Evolutionary conservation across 768 basidiomycete genomes (phyloP), one percentile per base, ranked within the genome.

Genomic region (Candolleomyces aberdarensis): DNA sequence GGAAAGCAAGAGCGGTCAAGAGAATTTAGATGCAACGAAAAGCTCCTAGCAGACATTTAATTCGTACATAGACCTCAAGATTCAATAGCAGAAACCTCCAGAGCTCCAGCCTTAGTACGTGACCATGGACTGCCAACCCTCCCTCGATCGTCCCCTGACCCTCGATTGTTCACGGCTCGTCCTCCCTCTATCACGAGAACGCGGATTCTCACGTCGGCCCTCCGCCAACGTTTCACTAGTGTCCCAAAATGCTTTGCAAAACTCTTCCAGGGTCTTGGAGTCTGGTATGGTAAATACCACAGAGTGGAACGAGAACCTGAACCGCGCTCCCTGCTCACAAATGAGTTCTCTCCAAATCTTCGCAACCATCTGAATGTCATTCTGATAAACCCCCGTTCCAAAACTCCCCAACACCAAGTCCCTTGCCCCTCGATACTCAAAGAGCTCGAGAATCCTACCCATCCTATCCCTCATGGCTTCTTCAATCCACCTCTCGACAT

Each of bases 341-440:
- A 91, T 69, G 29, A 90, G 71, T 57, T 88, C 83, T 40, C 76
- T 80, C 89, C 89, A 91, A 31, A 87, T 78, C 53, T 70, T 74
- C 3, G 85, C 89, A 10, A 91, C 80, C 47, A 78, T 75, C 52
- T 73, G 66, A 6, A 89, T 81, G 29, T 77, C 74, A 68, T 91
- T 91, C 58, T 72, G 74, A 71, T 89, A 91, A 4, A 86, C 89
- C 0, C 89, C 89, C 1, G 89, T 90, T n/a, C 89, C 89, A 71
- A 88, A 91, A 66, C 84, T 85, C 36, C 90, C 89, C 20, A 91
- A 70, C 0, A 91, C 86, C 44, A 91, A 59, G 63, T 84, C 78
- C 64, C 75, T 76, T 15, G 82, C 80, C 2, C 83, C 83, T 62
- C 83, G 76, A 46, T 73, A 74, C 71, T 90, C 84, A 68, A 89